Conservation (phyloP, 805 yeast genomes). For the Schwanniomyces polymorphus region DNA sequence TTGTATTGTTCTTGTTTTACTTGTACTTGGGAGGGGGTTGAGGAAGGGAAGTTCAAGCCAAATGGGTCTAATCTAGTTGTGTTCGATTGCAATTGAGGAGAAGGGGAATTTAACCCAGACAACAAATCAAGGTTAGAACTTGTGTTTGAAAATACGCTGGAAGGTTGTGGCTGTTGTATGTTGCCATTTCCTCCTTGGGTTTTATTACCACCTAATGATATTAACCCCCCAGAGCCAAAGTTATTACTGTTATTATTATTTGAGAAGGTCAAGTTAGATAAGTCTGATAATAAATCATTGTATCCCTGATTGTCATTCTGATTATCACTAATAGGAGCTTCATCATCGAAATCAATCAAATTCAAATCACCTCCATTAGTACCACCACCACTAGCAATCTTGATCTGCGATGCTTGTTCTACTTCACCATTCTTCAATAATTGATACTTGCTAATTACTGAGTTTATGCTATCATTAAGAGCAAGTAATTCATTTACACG, state of each 20-base stretch:
- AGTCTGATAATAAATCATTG: slow-evolving; percentile 72
- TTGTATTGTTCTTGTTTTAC: slow-evolving; percentile 9
- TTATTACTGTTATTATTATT: slow-evolving; percentile 31
- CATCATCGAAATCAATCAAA: slow-evolving; percentile 45
- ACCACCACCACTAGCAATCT: slow-evolving; percentile 24
- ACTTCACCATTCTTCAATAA: slow-evolving; percentile 65
- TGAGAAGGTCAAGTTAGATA: slow-evolving; percentile 61
- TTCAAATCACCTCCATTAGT: slow-evolving; percentile 29
- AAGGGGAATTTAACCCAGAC: slow-evolving; percentile 40
- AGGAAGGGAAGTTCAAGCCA: slow-evolving; percentile 36
- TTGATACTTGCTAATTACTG: slow-evolving; percentile 64
- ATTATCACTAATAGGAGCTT: slow-evolving; percentile 32
- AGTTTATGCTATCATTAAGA: slow-evolving; percentile 75
- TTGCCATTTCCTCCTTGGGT: slow-evolving; percentile 4
- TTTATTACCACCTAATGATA: slow-evolving; percentile 30
- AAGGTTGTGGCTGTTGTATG: slow-evolving; percentile 18
- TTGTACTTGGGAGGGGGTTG: slow-evolving; percentile 29
- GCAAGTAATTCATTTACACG: slow-evolving; percentile 64
- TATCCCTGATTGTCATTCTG: slow-evolving; percentile 41
- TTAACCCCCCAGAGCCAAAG: slow-evolving; percentile 56
- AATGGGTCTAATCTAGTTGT: slow-evolving; percentile 37
- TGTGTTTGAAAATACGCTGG: slow-evolving; percentile 5
- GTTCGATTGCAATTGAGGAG: slow-evolving; percentile 34
- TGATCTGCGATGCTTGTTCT: slow-evolving; percentile 52
- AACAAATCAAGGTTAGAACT: slow-evolving; percentile 26